A percentile compares a stretch with the other conserved stretches of the same genome.
phyloP scores from a whole-genome alignment of 2,329 filamentous ascomycete genomes.

The Penicillium concentricum region DNA sequence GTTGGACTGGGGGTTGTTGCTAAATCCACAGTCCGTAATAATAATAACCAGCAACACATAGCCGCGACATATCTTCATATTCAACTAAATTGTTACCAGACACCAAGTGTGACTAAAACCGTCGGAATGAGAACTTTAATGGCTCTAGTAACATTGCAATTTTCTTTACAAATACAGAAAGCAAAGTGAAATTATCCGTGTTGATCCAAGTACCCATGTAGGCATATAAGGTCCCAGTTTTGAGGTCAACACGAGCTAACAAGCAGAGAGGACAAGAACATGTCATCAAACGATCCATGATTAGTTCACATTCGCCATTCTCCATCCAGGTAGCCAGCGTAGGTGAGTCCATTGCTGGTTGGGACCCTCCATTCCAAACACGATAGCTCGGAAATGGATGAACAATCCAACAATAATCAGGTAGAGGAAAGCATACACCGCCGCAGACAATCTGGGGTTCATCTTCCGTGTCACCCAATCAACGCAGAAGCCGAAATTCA shows the following conservation, averaged over 20 bases:
- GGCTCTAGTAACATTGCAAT: not conserved
- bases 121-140: not conserved
- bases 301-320: conserved; percentile 72
- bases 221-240: not conserved
- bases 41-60: not conserved
- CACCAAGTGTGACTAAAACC: not conserved
- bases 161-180: not conserved
- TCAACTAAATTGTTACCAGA: not conserved
- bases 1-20: conserved; percentile 40
- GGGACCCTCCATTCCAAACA: conserved; percentile 89
- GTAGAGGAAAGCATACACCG: conserved; percentile 74
- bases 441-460: conserved; percentile 62
- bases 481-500: conserved; percentile 80
- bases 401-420: conserved; percentile 75
- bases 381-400: conserved; percentile 86
- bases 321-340: conserved; percentile 91
- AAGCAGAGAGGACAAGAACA: not conserved
- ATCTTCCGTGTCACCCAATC: conserved; percentile 77
- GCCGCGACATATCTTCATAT: not conserved
- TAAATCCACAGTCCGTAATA: conserved; percentile 19
- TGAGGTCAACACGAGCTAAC: not conserved
- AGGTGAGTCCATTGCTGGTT: conserved; percentile 85
- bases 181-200: not conserved
- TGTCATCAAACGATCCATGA: not conserved
- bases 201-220: conserved; percentile 1